Percentiles rank a stretch among this genome's conserved stretches.
Conservation (phyloP, 305 asterid genomes). For the Vinca major region DNA sequence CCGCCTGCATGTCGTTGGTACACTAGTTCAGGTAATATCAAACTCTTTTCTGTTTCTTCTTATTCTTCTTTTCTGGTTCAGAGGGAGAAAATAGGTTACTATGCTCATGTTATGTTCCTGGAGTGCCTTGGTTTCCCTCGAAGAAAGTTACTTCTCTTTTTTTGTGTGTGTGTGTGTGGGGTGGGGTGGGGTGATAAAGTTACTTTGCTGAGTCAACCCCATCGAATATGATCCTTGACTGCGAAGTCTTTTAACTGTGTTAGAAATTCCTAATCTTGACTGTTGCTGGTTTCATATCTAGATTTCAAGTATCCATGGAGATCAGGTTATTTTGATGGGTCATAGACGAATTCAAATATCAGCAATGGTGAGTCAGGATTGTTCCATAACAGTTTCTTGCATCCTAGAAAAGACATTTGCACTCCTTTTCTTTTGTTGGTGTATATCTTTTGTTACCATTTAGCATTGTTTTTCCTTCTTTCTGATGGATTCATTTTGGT, state of each 20-base stretch:
- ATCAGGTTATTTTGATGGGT: conserved; percentile 88
- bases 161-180: too few relatives aligned
- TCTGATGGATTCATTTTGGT: neutral
- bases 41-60: neutral
- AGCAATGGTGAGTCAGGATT: conserved; percentile 61
- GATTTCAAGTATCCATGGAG: conserved; percentile 93
- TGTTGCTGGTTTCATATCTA: conserved; percentile 32
- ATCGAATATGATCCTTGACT: neutral
- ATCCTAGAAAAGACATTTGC: neutral
- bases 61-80: neutral
- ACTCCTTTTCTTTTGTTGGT: neutral
- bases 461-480: neutral
- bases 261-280: conserved; percentile 22
- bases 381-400: neutral
- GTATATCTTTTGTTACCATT: neutral
- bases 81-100: neutral
- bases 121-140: neutral
- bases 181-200: too few relatives aligned
- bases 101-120: neutral
- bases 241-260: neutral
- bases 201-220: too few relatives aligned
- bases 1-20: conserved; percentile 92
- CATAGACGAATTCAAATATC: conserved; percentile 86
- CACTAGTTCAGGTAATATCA: conserved; percentile 76
- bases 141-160: neutral